Evolutionary conservation across 2,329 filamentous ascomycete species (phyloP).

Genomic region (Cladophialophora carrionii): DNA sequence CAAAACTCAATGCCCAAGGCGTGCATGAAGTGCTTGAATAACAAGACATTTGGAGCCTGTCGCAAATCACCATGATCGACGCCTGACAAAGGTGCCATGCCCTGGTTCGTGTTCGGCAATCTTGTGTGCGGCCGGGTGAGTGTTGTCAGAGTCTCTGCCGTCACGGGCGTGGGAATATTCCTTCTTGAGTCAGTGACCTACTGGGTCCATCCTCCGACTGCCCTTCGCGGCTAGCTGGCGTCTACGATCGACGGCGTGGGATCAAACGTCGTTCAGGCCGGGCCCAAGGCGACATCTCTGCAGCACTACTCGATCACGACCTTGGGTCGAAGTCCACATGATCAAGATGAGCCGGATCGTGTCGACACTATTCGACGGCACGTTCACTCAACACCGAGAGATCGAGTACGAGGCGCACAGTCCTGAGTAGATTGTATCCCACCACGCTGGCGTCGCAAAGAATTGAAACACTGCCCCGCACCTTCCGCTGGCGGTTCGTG

Average conservation of each 20-base stretch:
- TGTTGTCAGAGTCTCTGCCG: not conserved
- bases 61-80: not conserved
- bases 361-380: not conserved
- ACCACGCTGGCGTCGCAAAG: not conserved
- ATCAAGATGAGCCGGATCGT: not conserved
- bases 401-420: too few relatives aligned
- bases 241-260: not conserved
- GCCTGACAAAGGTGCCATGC: not conserved
- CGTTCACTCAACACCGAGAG: not conserved
- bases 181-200: not conserved
- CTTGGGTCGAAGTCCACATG: not conserved
- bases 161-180: not conserved
- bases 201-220: not conserved
- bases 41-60: not conserved
- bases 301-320: not conserved
- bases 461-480: not conserved
- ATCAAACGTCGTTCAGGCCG: not conserved
- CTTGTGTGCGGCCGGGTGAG: not conserved
- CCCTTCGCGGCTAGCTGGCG: slow-evolving; percentile 1
- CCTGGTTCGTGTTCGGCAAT: slow-evolving; percentile 5
- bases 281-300: not conserved
- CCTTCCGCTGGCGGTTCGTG: not conserved
- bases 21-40: not conserved
- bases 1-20: not conserved
- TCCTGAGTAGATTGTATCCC: not conserved